phyloP scores from a whole-genome alignment of 2,329 filamentous ascomycete genomes.

The Colletotrichum cuscutae region DNA sequence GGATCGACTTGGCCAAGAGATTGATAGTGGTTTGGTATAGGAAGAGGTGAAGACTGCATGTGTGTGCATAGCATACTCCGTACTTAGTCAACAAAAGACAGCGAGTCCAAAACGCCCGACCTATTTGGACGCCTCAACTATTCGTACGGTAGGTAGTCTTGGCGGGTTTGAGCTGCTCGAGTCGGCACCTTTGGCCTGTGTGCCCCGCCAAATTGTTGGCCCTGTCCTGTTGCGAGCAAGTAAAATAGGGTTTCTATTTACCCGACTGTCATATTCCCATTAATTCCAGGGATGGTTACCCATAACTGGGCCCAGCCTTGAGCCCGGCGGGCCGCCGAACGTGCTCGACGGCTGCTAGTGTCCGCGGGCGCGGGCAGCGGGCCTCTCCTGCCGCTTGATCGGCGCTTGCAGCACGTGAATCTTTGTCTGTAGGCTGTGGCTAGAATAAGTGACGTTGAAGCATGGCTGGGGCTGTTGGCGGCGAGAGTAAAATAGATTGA shows the following conservation, averaged over 20 bases:
- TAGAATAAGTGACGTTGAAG: slow-evolving; percentile 4
- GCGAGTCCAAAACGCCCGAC: background rate
- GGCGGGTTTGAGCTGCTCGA: slow-evolving; percentile 29
- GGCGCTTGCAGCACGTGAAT: slow-evolving; percentile 22
- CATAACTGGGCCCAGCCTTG: background rate
- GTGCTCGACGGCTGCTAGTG: slow-evolving; percentile 8
- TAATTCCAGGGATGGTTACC: slow-evolving; percentile 5
- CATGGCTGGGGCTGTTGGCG: slow-evolving; percentile 23
- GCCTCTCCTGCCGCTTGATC: slow-evolving; percentile 15
- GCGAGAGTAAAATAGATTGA: slow-evolving; percentile 15
- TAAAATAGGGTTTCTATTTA: slow-evolving; percentile 12
- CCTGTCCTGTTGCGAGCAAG: background rate
- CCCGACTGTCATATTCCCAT: background rate
- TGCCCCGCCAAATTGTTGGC: slow-evolving; percentile 7
- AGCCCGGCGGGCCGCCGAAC: slow-evolving; percentile 11
- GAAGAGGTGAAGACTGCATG: background rate
- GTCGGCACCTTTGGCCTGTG: background rate
- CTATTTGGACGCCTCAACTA: background rate
- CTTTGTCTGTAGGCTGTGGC: slow-evolving; percentile 15
- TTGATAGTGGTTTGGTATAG: background rate
- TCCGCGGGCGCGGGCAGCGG: slow-evolving; percentile 12
- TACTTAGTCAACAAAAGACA: background rate
- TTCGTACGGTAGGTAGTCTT: background rate
- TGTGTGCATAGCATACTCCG: background rate
- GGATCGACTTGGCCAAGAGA: slow-evolving; percentile 15